Base-by-base conservation (phyloP, 805 yeast species). In the Candida xiaguanensis region DNA sequence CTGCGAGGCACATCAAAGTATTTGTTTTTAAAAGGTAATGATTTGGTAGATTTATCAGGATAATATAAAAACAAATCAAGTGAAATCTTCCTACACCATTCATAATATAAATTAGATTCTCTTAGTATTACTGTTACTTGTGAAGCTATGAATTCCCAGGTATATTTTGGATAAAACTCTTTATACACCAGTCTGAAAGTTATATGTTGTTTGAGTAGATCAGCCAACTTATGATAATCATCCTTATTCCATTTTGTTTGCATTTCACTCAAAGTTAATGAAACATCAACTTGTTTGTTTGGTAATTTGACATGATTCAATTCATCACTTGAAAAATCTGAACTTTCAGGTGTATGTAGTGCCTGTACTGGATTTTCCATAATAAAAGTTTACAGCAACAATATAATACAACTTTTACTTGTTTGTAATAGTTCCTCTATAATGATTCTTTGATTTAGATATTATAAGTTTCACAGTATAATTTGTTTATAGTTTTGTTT, bases 251-350 rank as follows among this genome's bases (percentile, higher is more conserved):
- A 34, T 25, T 34, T 24, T 11, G 5, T 11, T 34, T 34, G 23
- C 36, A 34, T 34, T 12, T 34, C 30, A 17, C 24, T 34, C 16
- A 25, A 8, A 5, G 16, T 15, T 12, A 24, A 22, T 4, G 29
- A 23, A 8, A 32, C 19, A 7, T 25, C 36, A 15, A 2, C 9
- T 15, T 16, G 14, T 13, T 11, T 11, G 29, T 24, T 16, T 3
- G 20, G 9, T 24, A 16, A 8, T 25, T 34, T 13, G 11, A n/a
- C 13, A 12, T 36, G 11, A 15, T 23, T 18, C 8, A 18, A 18
- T 36, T 40, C 43, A 13, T 40, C 43, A 20, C 25, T 17, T n/a
- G 43, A 40, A 27, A 23, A 31, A 19, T 40, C 46, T 31, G 38
- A 41, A 20, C 25, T 32, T 7, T 40, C 42, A 5, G 33, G 46